phyloP scores from a whole-genome alignment of 2,329 filamentous ascomycete genomes.

The Daldinia sp. region DNA sequence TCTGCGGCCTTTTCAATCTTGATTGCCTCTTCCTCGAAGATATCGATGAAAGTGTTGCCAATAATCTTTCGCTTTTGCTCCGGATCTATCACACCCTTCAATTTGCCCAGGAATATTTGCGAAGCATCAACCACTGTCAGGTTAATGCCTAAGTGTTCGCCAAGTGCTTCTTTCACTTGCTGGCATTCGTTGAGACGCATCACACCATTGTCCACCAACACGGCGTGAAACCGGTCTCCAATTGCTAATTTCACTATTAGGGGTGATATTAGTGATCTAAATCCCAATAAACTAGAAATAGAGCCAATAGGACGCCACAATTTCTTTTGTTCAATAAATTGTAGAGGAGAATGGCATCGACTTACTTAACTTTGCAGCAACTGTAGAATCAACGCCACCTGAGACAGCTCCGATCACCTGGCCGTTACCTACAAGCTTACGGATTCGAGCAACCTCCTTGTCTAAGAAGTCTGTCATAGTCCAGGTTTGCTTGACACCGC shows the following conservation, averaged over 20 bases:
- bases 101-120: conserved; percentile 79
- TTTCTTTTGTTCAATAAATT: not conserved
- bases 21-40: conserved; percentile 82
- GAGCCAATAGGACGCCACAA: not conserved
- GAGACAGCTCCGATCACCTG: conserved; percentile 71
- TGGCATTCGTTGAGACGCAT: conserved; percentile 88
- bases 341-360: not conserved
- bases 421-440: conserved; percentile 82
- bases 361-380: conserved; percentile 78
- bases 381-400: conserved; percentile 88
- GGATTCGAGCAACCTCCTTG: conserved; percentile 83
- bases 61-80: conserved; percentile 95
- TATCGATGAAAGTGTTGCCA: conserved; percentile 80
- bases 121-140: conserved; percentile 86
- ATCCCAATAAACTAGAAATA: not conserved
- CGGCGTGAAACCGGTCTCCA: conserved; percentile 72
- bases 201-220: conserved; percentile 84
- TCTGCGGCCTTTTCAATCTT: conserved; percentile 77
- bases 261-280: conserved; percentile 1
- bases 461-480: conserved; percentile 86
- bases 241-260: conserved; percentile 79
- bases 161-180: conserved; percentile 83
- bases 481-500: conserved; percentile 81
- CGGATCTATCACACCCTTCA: conserved; percentile 81
- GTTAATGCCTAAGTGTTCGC: conserved; percentile 86